A percentile compares a stretch with the other conserved stretches of the same genome.
phyloP scores from a whole-genome alignment of 192 early-diverging fungal species.

The Umbelopsis vinacea region DNA sequence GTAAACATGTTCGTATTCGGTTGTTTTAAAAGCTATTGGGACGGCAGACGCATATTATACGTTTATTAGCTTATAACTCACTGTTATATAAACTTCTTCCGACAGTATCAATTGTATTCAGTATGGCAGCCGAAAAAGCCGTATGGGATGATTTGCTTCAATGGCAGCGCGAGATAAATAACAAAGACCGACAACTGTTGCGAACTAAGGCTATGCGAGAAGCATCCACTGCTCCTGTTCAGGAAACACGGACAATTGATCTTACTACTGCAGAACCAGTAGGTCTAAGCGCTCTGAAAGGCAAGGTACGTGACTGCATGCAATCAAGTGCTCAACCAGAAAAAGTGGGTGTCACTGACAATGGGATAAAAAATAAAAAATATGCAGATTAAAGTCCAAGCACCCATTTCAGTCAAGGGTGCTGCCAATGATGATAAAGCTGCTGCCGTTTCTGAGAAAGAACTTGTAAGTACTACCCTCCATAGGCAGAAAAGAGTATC shows the following conservation, averaged over 20 bases:
- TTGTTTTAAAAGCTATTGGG: not conserved
- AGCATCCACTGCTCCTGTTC: not conserved
- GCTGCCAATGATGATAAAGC: not conserved
- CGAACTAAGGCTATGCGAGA: slow-evolving; percentile 31
- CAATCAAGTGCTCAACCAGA: not conserved
- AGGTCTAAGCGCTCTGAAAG: slow-evolving; percentile 20
- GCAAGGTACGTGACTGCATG: not conserved
- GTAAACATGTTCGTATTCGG: not conserved
- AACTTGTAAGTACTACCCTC: slow-evolving; percentile 25
- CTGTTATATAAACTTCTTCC: not conserved
- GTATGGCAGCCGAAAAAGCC: not conserved
- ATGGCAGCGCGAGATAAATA: slow-evolving; percentile 35
- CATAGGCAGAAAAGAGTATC: not conserved
- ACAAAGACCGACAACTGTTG: slow-evolving; percentile 19
- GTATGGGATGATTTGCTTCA: slow-evolving; percentile 33
- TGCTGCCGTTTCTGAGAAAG: slow-evolving; percentile 20
- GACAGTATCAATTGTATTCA: not conserved
- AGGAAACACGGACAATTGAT: not conserved
- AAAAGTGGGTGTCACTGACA: slow-evolving; percentile 8
- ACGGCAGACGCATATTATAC: not conserved
- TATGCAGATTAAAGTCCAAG: slow-evolving; percentile 7
- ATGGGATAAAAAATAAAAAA: not conserved
- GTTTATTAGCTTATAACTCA: not conserved
- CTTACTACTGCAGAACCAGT: not conserved
- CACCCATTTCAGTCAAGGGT: not conserved